Conservation (phyloP, 169 alveolate species). For the Eimeria brunetti region DNA sequence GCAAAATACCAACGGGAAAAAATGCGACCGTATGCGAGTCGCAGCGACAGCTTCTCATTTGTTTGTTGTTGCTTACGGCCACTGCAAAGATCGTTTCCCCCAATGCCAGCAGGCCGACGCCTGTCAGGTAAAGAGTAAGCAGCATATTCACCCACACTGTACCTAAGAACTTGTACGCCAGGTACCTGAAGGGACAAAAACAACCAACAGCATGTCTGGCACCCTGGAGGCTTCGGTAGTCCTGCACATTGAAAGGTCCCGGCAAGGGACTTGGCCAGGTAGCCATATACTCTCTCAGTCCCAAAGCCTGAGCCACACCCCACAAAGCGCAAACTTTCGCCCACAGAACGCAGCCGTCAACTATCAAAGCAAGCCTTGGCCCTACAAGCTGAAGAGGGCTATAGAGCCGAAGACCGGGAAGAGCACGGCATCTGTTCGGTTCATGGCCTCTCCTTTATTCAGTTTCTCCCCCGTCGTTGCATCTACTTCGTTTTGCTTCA, state of each 20-base stretch:
- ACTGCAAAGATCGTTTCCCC: slow-evolving; percentile 82
- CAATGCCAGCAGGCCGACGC: slow-evolving; percentile 83
- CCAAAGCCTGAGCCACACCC: neutral
- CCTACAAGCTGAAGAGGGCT: slow-evolving; percentile 89
- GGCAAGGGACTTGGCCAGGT: neutral
- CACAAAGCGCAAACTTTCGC: neutral
- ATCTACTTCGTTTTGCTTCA: slow-evolving; percentile 78
- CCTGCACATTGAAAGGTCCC: neutral
- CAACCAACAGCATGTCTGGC: neutral
- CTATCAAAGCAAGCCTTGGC: neutral
- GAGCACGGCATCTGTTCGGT: slow-evolving; percentile 88
- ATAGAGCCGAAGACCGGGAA: slow-evolving; percentile 93
- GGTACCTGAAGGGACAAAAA: slow-evolving; percentile 67
- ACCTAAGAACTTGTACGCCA: slow-evolving; percentile 84
- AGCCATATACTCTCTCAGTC: neutral
- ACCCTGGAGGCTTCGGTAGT: neutral
- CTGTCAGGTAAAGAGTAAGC: slow-evolving; percentile 83
- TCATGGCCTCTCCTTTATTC: slow-evolving; percentile 88
- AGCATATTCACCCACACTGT: slow-evolving; percentile 86
- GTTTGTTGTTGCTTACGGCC: slow-evolving; percentile 32
- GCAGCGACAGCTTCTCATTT: neutral
- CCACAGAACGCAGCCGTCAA: neutral
- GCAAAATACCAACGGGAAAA: neutral
- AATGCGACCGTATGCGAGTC: neutral
- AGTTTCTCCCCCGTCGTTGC: slow-evolving; percentile 86